Base-by-base conservation (phyloP, 192 early-diverging fungal species). In the Umbelopsis isabellina region DNA sequence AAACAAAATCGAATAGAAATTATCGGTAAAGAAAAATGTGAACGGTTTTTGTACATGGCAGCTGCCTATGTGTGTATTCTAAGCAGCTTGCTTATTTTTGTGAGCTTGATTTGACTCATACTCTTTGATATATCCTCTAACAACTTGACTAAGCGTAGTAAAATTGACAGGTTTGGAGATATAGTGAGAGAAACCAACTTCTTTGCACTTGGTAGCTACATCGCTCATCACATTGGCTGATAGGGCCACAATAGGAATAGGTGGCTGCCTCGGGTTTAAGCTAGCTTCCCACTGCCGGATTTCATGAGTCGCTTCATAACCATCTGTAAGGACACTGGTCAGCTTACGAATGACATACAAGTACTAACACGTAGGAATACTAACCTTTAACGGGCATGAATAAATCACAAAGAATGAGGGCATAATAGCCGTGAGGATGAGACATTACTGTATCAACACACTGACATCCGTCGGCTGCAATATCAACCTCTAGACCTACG, bases 161-260 rank as follows among this genome's bases (percentile, higher is more conserved):
- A 84, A 86, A 35, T 86, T 78, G 35, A 83, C 85, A 46, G 85
- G 85, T 49, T 87, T 87, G 67, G 82, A 83, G 23, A 87, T 81
- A 55, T 87, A 87, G 1, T 75, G 81, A 4, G 83, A 82, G 58
- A 87, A 87, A 4, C 85, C 85, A 46, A 72, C 72, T 50, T 55
- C 77, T 44, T 79, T 49, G 51, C 85, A 87, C 68, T 73, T 73
- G 15, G 70, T 67, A 9, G 82, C 78, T 11, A 87, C 85, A 52
- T 87, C 81, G 20, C 80, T 83, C 83, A 87, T 84, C 8, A 87
- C 85, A 73, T 87, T 87, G 7, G 85, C 85, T 15, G 81, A 82
- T 16, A 87, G 74, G 1, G 85, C 85, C 9, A 87, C 73, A 70
- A 87, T 87, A n/a, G 85, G 85, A 15, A 83, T 79, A 25, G 67